Base-by-base conservation (phyloP, 2,329 filamentous ascomycete genomes). In the Exophiala spinifera region DNA sequence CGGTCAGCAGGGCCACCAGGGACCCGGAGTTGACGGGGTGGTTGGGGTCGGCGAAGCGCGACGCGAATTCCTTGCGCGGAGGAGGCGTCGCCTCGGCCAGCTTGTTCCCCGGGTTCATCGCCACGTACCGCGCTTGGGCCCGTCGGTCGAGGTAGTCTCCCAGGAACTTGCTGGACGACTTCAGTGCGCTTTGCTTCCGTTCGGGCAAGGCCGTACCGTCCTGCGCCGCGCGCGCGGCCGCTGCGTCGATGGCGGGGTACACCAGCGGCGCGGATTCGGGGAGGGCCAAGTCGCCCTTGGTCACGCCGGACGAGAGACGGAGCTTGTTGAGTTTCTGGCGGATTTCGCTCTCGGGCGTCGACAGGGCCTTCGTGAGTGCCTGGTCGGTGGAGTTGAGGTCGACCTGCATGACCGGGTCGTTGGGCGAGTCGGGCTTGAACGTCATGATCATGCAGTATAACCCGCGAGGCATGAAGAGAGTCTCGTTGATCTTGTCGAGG, bases 381-480 rank as follows among this genome's bases (percentile, higher is more conserved):
- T 50, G 36, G 20, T 59, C 53, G 10, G 46, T 43, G 2, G 59
- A 45, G 11, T 44, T 28, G 13, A 77, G 59, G 47, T 72, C 45
- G 10, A 59, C 36, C 25, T 45, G 46, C 17, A 61, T 20, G 40
- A 61, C 20, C 4, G 56, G 63, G 14, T 68, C 62, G 15, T 62
- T 53, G 0, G 64, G 57, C 3, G 74, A 49, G 40, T 56, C 71
- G 0, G 77, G 75, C 48, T 77, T 77, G 69, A 73, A 82, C 1
- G 77, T 77, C 68, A 84, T 75, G 34, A 86, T 71, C 17, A 81
- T 69, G 55, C 74, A 77, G 66, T 77, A 80, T 0, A 85, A 71
- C 0, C 82, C 82, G 1, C 74, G 74, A 0, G 82, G 81, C 44
- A 72, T 74, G 65, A 85, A 86, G 55, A 82, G 76, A 2, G 78